Evolutionary conservation across 495 filamentous ascomycete genomes (phyloP).

Genomic region (Penicillium robsamsonii): DNA sequence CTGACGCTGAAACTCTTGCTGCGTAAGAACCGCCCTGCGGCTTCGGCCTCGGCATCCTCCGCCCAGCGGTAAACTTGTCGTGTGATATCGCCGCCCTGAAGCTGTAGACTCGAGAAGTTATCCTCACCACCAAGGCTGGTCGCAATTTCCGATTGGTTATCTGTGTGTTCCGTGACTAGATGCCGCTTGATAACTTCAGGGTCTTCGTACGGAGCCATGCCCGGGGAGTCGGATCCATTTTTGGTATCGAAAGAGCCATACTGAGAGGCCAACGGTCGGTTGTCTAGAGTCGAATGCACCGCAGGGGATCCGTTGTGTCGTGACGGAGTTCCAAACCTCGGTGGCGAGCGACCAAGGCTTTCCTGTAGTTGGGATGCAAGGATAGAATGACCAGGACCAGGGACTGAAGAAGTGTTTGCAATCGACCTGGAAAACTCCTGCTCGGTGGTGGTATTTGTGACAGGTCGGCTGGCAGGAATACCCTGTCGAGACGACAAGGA

Average conservation of each 20-base stretch:
- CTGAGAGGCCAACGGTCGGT: slow-evolving; percentile 54
- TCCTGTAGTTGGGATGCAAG: slow-evolving; percentile 72
- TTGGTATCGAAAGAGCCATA: slow-evolving; percentile 79
- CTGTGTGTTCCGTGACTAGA: slow-evolving; percentile 56
- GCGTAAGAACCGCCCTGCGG: slow-evolving; percentile 54
- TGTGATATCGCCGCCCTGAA: slow-evolving; percentile 94
- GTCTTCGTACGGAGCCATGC: slow-evolving; percentile 62
- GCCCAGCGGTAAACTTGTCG: slow-evolving; percentile 93
- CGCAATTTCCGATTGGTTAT: slow-evolving; percentile 40
- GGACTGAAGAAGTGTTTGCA: slow-evolving; percentile 43
- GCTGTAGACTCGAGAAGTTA: slow-evolving; percentile 85
- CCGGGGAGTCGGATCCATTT: slow-evolving; percentile 35
- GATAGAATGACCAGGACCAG: slow-evolving; percentile 71
- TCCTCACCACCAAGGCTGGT: slow-evolving; percentile 60
- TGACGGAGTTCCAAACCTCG: slow-evolving; percentile 50
- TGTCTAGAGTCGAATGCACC: slow-evolving; percentile 44
- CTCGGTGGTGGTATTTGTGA: slow-evolving; percentile 20
- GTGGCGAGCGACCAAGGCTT: slow-evolving; percentile 54
- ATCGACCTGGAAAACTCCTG: slow-evolving; percentile 36
- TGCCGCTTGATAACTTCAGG: slow-evolving; percentile 79
- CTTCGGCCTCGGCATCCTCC: slow-evolving; percentile 66
- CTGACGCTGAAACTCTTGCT: slow-evolving; percentile 82
- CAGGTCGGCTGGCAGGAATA: slow-evolving; percentile 30
- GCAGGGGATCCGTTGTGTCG: slow-evolving; percentile 56
- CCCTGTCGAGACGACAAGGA: slow-evolving; percentile 47